Percentiles rank a stretch among this genome's conserved stretches.
phyloP scores from a whole-genome alignment of 305 asterid genomes.

The Euphrasia arctica region DNA sequence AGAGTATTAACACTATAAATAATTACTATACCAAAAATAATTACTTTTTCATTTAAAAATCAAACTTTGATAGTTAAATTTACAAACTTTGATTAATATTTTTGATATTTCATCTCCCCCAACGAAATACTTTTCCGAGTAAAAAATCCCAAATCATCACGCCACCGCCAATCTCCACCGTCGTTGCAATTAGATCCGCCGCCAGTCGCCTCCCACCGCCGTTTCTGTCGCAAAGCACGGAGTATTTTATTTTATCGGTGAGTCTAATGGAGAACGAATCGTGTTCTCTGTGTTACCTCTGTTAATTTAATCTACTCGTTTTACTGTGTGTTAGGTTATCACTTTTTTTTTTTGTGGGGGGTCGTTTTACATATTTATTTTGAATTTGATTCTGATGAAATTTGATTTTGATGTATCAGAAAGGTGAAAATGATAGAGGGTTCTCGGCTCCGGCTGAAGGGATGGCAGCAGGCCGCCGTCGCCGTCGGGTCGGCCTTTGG shows the following conservation, averaged over 20 bases:
- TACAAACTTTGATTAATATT: too few relatives aligned
- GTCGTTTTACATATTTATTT: background rate
- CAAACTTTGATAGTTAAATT: too few relatives aligned
- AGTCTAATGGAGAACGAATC: too few relatives aligned
- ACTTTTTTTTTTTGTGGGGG: background rate
- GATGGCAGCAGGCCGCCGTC: slow-evolving; percentile 90
- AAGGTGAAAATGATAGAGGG: slow-evolving; percentile 47
- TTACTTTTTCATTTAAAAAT: too few relatives aligned
- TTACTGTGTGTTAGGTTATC: background rate
- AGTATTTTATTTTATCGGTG: background rate
- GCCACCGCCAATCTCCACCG: background rate
- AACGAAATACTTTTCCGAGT: too few relatives aligned
- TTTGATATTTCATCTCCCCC: too few relatives aligned
- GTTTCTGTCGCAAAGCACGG: background rate
- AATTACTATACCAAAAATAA: too few relatives aligned
- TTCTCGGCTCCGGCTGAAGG: slow-evolving; percentile 50
- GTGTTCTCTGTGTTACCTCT: too few relatives aligned
- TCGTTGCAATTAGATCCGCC: background rate
- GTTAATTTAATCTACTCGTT: background rate
- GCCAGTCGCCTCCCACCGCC: slow-evolving; percentile 1
- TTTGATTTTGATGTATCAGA: slow-evolving; percentile 21
- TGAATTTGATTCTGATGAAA: slow-evolving; percentile 14
- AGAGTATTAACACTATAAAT: too few relatives aligned
- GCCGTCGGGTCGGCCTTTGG: slow-evolving; percentile 93
- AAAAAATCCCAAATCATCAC: background rate